These are phyloP conservation scores for Malassezia sympodialis DNA, from an alignment of 1,284 basidiomycete genomes.

Conservation along the genomic window DNA sequence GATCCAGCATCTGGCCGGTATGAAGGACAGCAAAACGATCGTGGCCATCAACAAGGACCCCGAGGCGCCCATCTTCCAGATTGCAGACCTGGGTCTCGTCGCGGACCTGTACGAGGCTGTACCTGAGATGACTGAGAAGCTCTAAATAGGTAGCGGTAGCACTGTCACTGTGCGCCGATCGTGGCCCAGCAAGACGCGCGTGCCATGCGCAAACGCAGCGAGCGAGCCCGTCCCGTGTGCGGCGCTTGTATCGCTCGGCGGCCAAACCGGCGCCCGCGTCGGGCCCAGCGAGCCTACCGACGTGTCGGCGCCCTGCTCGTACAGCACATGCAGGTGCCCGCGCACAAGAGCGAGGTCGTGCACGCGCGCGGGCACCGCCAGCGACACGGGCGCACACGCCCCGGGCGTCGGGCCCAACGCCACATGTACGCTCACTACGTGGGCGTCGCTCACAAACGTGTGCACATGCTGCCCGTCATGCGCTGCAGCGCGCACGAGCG, in stretches of 20 bases:
- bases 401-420: background rate
- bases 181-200: background rate
- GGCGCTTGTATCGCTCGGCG: background rate
- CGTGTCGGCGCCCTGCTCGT: background rate
- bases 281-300: background rate
- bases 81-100: slow-evolving; percentile 89
- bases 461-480: background rate
- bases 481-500: background rate
- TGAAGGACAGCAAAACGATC: slow-evolving; percentile 99
- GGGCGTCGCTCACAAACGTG: background rate
- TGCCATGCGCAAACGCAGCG: background rate
- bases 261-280: background rate
- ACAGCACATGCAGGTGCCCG: background rate
- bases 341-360: background rate
- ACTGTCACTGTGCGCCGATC: slow-evolving; percentile 3
- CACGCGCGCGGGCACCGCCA: background rate
- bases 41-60: slow-evolving; percentile 98
- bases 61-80: slow-evolving; percentile 97
- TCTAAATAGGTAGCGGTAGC: background rate
- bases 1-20: slow-evolving; percentile 96
- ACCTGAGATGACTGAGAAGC: slow-evolving; percentile 37
- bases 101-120: slow-evolving; percentile 51
- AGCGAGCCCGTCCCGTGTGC: background rate
- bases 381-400: background rate
- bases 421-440: background rate